These are phyloP conservation scores for Mycena vulgaris DNA, from an alignment of 768 basidiomycete species.

Conservation along the genomic window DNA sequence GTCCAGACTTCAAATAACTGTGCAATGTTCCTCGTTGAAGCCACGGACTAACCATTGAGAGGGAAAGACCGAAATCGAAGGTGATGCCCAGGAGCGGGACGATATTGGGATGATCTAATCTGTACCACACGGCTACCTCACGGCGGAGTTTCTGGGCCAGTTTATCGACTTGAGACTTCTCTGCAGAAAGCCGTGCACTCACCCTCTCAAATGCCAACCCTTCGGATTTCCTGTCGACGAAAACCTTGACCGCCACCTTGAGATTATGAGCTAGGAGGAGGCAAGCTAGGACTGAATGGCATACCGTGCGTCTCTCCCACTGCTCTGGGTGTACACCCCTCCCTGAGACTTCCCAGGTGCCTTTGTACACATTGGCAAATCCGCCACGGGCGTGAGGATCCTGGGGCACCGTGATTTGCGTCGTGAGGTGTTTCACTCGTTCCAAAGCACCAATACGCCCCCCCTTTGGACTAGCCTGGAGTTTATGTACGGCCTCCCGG, in stretches of 20 bases:
- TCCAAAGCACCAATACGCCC: conserved; percentile 10
- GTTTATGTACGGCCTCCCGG: background rate
- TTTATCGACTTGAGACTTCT: too few species aligned
- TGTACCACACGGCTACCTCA: conserved; percentile 17
- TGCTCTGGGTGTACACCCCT: background rate
- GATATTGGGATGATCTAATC: conserved; percentile 17
- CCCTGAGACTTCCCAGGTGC: background rate
- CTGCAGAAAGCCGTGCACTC: background rate
- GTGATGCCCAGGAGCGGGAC: conserved; percentile 15
- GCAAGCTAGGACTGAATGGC: too few species aligned
- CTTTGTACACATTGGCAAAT: conserved; percentile 23
- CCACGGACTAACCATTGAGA: conserved; percentile 28
- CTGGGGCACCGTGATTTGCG: conserved; percentile 3
- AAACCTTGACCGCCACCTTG: conserved; percentile 22
- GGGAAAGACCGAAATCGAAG: conserved; percentile 16
- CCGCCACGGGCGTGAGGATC: conserved; percentile 12
- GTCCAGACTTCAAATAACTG: background rate
- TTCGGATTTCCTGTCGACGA: conserved; percentile 11
- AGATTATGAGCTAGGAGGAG: background rate
- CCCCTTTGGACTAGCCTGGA: background rate
- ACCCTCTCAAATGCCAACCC: conserved; percentile 8
- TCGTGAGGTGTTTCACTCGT: conserved; percentile 19
- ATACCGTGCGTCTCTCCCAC: conserved; percentile 6
- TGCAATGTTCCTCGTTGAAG: background rate
- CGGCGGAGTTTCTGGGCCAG: conserved; percentile 6